Percentiles rank a stretch among this genome's conserved stretches.
These are phyloP conservation scores for Musa itinerans DNA, from an alignment of 176 grass and related monocot genomes.

Conservation along the genomic window DNA sequence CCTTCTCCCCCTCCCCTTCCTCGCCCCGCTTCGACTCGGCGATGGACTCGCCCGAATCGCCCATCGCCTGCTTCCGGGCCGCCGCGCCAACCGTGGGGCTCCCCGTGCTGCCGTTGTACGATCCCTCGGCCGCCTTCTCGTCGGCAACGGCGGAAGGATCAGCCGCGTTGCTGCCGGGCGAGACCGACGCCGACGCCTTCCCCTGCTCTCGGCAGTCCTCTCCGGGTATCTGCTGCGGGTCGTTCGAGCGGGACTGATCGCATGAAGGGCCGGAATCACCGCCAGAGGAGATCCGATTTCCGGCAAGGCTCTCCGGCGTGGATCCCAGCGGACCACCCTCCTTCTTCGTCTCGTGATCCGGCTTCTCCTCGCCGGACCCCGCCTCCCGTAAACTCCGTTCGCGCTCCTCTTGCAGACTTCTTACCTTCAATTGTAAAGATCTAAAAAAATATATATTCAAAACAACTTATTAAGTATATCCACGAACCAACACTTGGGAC, in stretches of 20 bases:
- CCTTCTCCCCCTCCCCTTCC: conserved; percentile 29
- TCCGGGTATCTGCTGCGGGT: conserved; percentile 35
- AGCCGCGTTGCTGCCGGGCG: not conserved
- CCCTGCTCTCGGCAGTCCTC: not conserved
- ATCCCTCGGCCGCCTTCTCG: conserved; percentile 21
- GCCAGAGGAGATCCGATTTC: conserved; percentile 44
- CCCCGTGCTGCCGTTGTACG: conserved; percentile 22
- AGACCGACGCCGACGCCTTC: conserved; percentile 11
- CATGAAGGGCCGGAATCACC: conserved; percentile 52
- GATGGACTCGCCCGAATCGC: conserved; percentile 60
- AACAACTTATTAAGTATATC: conserved; percentile 6
- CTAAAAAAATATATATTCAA: conserved; percentile 33
- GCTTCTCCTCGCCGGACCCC: conserved; percentile 24
- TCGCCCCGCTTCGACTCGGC: conserved; percentile 48
- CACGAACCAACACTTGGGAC: not conserved
- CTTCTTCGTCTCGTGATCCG: conserved; percentile 24
- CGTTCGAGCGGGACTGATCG: conserved; percentile 84
- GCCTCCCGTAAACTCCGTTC: conserved; percentile 25
- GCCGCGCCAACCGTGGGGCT: not conserved
- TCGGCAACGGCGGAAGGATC: not conserved
- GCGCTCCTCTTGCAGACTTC: conserved; percentile 54
- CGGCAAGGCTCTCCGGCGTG: conserved; percentile 2
- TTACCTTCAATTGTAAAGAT: conserved; percentile 79
- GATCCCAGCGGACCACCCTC: conserved; percentile 25
- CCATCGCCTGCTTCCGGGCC: conserved; percentile 1